Base-by-base conservation (phyloP, 257 asterid species). In the Eustoma russellianum region DNA sequence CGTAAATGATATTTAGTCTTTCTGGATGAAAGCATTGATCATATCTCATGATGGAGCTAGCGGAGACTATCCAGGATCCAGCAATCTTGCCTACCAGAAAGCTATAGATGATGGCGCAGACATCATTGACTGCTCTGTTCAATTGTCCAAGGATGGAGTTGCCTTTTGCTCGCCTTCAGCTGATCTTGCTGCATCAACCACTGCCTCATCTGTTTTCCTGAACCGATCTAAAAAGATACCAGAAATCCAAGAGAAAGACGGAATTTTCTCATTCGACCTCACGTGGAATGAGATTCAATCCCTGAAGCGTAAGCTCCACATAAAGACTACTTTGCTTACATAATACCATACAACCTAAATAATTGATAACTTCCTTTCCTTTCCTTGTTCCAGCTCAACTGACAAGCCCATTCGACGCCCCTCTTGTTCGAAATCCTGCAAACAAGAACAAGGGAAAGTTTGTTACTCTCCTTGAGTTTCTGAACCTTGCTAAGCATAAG, bases 21-120 rank as follows among this genome's bases (percentile, higher is more conserved):
- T 53, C 15, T 56, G 40, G 16, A 18, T 24, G 9, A 44, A 35
- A 83, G 94, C 74, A 65, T 68, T 73, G 55, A 65, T 86, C 73
- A 82, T 82, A 76, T 71, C 97, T 30, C 83, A 86, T 56, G 79
- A 83, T 13, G 97, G 97, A 65, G 97, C 93, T 11, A 86, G 94
- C 50, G 95, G 94, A 46, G 95, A 86, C 63, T 81, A 55, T 66
- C 90, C 95, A 0, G 94, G 93, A 18, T 65, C 86, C 5, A 70
- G 80, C 41, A 93, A 89, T 79, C 79, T 86, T 18, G 97, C 97
- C 38, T 89, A 79, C 56, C 82, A 86, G 56, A 89, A 81, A 64
- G 97, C 97, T 24, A 74, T 85, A 51, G 81, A 75, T 0, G 93
- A 89, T 24, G 94, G 97, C 0, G 79, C 83, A 38, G 97, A 89